Base-by-base conservation (phyloP, 2,329 filamentous ascomycete genomes). In the Dryadomyces sulphureus region DNA sequence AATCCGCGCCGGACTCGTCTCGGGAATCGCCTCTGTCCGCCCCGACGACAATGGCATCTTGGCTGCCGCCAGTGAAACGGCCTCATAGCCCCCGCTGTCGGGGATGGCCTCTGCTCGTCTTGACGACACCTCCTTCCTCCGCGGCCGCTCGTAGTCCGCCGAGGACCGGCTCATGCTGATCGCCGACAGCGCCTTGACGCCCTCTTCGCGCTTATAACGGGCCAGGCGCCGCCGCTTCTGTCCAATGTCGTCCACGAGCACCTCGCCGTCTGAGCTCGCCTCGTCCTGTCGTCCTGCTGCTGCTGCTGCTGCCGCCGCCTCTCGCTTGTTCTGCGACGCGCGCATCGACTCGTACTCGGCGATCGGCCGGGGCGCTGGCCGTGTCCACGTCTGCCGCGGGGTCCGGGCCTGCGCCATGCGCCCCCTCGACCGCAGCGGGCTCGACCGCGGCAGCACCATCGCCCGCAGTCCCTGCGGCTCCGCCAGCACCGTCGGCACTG, bases 331-430 rank as follows among this genome's bases (percentile, higher is more conserved):
- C 42, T 72, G 69, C 0, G 69, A 72, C 42, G 65, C 59, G 38
- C 60, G 59, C 65, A 69, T 66, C 1, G 65, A 63, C 49, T 68
- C 67, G 47, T 72, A 72, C 19, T 63, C 59, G 4, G 57, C 57
- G 38, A 65, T 59, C 0, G 65, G 67, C n/a, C 57, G 56, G 0
- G 50, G 53, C n/a, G 11, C 3, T 5, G 1, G 36, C 32, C n/a
- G 24, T 39, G 7, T 30, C n/a, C n/a, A n/a, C n/a, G n/a, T n/a
- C n/a, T n/a, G n/a, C n/a, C n/a, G n/a, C n/a, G n/a, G n/a, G n/a
- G n/a, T n/a, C n/a, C n/a, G n/a, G n/a, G n/a, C n/a, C n/a, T n/a
- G n/a, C n/a, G n/a, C n/a, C n/a, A n/a, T n/a, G n/a, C n/a, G n/a
- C 11, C 34, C 32, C n/a, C 42, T 39, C 16, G 20, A 38, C 2